Percentiles rank a stretch among this genome's conserved stretches.
phyloP scores from a whole-genome alignment of 73 alveolate species.

The Paramecium pentaurelia region DNA sequence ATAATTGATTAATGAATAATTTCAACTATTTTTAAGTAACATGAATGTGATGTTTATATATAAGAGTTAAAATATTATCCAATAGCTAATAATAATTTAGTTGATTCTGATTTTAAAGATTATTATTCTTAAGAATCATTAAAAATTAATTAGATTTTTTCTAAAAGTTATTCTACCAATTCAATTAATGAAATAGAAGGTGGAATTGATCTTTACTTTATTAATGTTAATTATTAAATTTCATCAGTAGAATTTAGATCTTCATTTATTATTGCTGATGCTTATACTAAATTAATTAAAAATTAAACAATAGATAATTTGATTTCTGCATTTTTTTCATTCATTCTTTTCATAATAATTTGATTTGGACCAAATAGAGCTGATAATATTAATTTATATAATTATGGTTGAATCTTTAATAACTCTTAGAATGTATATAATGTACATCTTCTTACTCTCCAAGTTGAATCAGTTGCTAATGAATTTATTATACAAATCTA shows the following conservation, averaged over 20 bases:
- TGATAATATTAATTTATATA: background rate
- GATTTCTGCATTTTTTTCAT: slow-evolving; percentile 4
- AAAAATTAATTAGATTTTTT: background rate
- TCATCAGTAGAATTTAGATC: background rate
- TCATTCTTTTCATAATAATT: background rate
- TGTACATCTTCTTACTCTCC: slow-evolving; percentile 38
- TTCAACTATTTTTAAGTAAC: background rate
- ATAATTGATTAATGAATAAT: background rate
- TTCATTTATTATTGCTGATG: background rate
- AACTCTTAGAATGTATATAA: background rate
- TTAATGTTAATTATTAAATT: background rate
- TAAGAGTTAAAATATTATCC: background rate
- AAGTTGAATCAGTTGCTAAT: slow-evolving; percentile 1
- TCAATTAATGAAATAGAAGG: background rate
- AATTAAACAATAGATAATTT: background rate
- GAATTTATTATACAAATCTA: background rate
- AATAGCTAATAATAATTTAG: background rate
- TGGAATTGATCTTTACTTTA: background rate
- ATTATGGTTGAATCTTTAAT: background rate
- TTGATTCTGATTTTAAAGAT: slow-evolving; percentile 16
- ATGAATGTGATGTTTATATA: background rate
- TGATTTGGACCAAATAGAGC: background rate
- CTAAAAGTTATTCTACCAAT: background rate
- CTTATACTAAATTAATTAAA: background rate
- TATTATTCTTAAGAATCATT: background rate